These are phyloP conservation scores for Bruguiera gymnorhiza DNA, from an alignment of 345 rosid species.

Conservation along the genomic window DNA sequence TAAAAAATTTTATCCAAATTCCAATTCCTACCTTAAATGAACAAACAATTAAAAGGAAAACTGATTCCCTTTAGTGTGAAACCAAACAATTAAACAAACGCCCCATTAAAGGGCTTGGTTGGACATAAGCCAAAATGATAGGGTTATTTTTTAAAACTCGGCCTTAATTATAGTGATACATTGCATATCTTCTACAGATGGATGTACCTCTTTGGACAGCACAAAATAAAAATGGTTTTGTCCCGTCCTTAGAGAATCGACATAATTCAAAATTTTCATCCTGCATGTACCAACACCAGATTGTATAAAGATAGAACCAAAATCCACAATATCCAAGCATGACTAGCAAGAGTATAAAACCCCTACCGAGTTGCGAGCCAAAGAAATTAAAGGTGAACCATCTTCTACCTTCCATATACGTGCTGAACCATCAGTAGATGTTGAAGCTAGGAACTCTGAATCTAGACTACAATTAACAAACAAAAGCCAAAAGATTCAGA, in stretches of 20 bases:
- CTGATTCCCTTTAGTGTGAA: too few relatives aligned
- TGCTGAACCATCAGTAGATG: slow-evolving; percentile 85
- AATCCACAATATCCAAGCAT: slow-evolving; percentile 1
- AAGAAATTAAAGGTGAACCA: slow-evolving; percentile 65
- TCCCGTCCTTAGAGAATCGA: slow-evolving; percentile 88
- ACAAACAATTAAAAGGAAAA: too few relatives aligned
- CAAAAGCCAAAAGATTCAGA: background rate
- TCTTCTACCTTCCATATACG: slow-evolving; percentile 92
- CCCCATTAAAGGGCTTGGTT: too few relatives aligned
- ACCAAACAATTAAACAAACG: too few relatives aligned
- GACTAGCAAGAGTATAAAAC: slow-evolving; percentile 10
- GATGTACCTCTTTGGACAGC: slow-evolving; percentile 63
- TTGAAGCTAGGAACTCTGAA: slow-evolving; percentile 85
- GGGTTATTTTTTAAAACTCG: too few relatives aligned
- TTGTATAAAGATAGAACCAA: slow-evolving; percentile 7
- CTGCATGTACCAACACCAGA: slow-evolving; percentile 32
- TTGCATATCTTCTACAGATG: background rate
- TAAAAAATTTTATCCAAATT: too few relatives aligned
- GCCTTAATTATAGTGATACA: background rate
- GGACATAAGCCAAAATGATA: too few relatives aligned
- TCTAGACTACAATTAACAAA: slow-evolving; percentile 56
- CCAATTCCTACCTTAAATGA: too few relatives aligned
- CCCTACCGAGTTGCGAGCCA: slow-evolving; percentile 69
- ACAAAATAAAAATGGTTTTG: slow-evolving; percentile 86
- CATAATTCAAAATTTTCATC: slow-evolving; percentile 84